These are phyloP conservation scores for Emergomyces orientalis DNA, from an alignment of 2,329 filamentous ascomycete species.

Conservation along the genomic window DNA sequence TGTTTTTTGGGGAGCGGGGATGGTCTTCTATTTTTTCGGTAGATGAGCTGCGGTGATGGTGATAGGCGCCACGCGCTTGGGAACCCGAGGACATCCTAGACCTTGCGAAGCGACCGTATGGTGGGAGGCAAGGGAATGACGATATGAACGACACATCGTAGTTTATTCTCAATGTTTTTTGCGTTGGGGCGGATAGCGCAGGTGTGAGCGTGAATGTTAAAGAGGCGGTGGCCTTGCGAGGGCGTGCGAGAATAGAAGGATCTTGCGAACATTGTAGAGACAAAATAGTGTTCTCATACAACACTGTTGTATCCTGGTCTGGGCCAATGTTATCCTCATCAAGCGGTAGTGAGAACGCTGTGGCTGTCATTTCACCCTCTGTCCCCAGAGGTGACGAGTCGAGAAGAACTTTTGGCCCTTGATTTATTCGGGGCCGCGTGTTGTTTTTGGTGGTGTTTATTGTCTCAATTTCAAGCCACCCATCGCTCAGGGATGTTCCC, in stretches of 20 bases:
- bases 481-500: slow-evolving; percentile 26
- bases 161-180: slow-evolving; percentile 33
- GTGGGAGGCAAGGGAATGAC: slow-evolving; percentile 45
- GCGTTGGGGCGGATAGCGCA: slow-evolving; percentile 12
- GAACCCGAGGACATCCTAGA: not conserved
- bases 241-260: slow-evolving; percentile 13
- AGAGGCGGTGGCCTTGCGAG: slow-evolving; percentile 20
- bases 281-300: slow-evolving; percentile 13
- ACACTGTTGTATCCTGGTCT: slow-evolving; percentile 10
- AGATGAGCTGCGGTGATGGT: slow-evolving; percentile 10
- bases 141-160: slow-evolving; percentile 48
- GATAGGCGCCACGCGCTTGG: slow-evolving; percentile 2
- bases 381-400: slow-evolving; percentile 35
- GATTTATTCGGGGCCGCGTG: slow-evolving; percentile 36
- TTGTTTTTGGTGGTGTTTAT: slow-evolving; percentile 22
- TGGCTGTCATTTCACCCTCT: slow-evolving; percentile 29
- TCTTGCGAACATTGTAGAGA: slow-evolving; percentile 11
- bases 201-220: slow-evolving; percentile 19
- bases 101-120: slow-evolving; percentile 25
- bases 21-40: slow-evolving; percentile 1
- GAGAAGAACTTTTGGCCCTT: slow-evolving; percentile 30
- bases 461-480: slow-evolving; percentile 43
- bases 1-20: not conserved
- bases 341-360: slow-evolving; percentile 31
- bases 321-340: slow-evolving; percentile 23